These are phyloP conservation scores for Chloris gayana DNA, from an alignment of 176 grass and related monocot genomes.

Conservation along the genomic window DNA sequence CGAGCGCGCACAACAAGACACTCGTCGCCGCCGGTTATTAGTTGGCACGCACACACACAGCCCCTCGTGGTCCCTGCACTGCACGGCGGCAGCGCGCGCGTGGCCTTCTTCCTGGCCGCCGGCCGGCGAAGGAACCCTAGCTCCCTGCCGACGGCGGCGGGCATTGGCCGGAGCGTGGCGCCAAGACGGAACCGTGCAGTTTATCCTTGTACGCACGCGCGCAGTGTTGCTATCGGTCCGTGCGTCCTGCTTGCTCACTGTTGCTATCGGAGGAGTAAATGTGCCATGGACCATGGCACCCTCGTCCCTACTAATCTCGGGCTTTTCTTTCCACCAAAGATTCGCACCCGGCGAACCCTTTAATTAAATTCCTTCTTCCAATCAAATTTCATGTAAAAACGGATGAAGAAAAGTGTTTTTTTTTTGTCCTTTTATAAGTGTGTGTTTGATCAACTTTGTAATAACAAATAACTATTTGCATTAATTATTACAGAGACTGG, in stretches of 20 bases:
- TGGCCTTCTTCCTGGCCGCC: background rate
- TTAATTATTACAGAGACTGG: no score
- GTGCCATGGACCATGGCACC: background rate
- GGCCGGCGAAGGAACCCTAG: background rate
- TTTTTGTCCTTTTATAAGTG: no score
- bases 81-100: no score
- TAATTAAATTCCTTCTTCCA: no score
- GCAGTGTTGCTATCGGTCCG: slow-evolving; percentile 17
- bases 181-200: background rate
- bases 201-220: background rate
- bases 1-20: no score
- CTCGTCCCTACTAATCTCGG: background rate
- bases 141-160: slow-evolving; percentile 8
- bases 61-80: no score
- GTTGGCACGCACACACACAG: no score
- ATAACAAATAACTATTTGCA: no score
- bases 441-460: no score
- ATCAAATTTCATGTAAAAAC: background rate
- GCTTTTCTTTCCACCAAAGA: background rate
- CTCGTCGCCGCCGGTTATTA: no score
- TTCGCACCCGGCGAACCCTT: background rate
- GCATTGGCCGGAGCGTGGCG: background rate
- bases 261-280: no score
- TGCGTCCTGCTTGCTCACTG: background rate
- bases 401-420: background rate